A percentile compares a stretch with the other conserved stretches of the same genome.
Evolutionary conservation across 2,329 filamentous ascomycete species (phyloP).

Genomic region (Raffaelea deltoideospora): DNA sequence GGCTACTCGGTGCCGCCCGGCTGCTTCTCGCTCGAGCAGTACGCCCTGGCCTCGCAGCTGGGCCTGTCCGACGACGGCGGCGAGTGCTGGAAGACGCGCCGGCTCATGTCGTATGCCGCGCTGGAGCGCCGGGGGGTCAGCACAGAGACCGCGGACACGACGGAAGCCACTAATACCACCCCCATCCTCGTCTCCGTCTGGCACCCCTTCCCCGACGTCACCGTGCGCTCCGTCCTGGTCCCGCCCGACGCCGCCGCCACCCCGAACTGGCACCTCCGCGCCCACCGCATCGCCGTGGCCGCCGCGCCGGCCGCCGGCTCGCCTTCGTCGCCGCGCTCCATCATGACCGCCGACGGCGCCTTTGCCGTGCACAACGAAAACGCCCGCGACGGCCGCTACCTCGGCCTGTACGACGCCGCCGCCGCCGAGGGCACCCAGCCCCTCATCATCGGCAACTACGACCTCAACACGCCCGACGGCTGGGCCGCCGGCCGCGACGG

Average conservation of each 20-base stretch:
- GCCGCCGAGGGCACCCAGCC: slow-evolving; percentile 36
- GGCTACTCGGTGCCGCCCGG: slow-evolving; percentile 66
- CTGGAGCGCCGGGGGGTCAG: slow-evolving; percentile 41
- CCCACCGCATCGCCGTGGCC: slow-evolving; percentile 44
- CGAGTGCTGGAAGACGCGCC: slow-evolving; percentile 65
- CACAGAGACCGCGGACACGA: too few relatives aligned
- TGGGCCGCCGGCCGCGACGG: slow-evolving; percentile 32
- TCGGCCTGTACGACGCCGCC: slow-evolving; percentile 33
- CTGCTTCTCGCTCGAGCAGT: slow-evolving; percentile 60
- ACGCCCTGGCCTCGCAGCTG: slow-evolving; percentile 59
- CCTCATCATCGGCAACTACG: slow-evolving; percentile 46
- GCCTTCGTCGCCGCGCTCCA: slow-evolving; percentile 22
- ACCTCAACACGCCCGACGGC: slow-evolving; percentile 35
- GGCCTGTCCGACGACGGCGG: slow-evolving; percentile 64
- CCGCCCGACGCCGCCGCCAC: slow-evolving; percentile 39
- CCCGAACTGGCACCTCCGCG: slow-evolving; percentile 58
- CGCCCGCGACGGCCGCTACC: slow-evolving; percentile 23
- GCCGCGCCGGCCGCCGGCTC: slow-evolving; percentile 12
- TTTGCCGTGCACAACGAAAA: slow-evolving; percentile 52
- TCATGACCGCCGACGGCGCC: slow-evolving; percentile 59
- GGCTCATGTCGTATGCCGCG: slow-evolving; percentile 47
- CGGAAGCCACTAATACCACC: background rate
- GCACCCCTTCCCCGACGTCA: slow-evolving; percentile 56
- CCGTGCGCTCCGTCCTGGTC: slow-evolving; percentile 48
- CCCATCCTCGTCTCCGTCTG: slow-evolving; percentile 54